Evolutionary conservation across 1,139 yeast species (phyloP), one percentile per base, ranked within the genome.

Genomic region (Sporopachydermia cereana): DNA sequence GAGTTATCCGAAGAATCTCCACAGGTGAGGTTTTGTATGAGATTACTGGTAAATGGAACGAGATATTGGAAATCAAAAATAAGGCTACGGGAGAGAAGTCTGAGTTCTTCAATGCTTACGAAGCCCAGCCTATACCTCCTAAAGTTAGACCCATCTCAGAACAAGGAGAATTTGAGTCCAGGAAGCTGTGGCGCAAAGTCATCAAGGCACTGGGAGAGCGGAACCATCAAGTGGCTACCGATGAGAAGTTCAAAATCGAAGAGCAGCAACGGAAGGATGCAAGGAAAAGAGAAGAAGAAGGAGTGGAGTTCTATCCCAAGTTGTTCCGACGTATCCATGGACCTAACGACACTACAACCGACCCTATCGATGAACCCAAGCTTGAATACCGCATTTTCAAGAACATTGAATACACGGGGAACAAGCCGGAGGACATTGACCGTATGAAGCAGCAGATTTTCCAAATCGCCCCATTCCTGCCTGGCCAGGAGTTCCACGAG

Each of bases 41-140:
- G 51, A 71, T 91, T 34, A 57, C 81, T 3, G 98, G 98, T 17
- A 91, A 91, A 62, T 91, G 98, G 98, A 88, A 88, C 62, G 96
- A 81, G 48, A 68, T 79, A 2, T 81, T 91, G 76, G 75, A 80
- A 47, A 76, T 88, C 48, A 80, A 76, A 55, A 69, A 80, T 53
- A 50, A 68, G 41, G 62, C 66, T 42, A 72, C 77, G 1, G 72
- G 73, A 16, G 57, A 66, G 24, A 58, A 67, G 46, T 53, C 60
- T 2, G 72, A 74, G 1, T 72, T 86, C 21, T 79, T 79, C 53
- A 95, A 91, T 57, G 77, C 93, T 1, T 54, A 58, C 16, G 67
- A 66, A 18, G 72, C 86, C 3, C 54, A 51, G 2, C 77, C 78
- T 2, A 52, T 63, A 31, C 68, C 67, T 48, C 96, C 97, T 20